A percentile compares a stretch with the other conserved stretches of the same genome.
phyloP scores from a whole-genome alignment of 495 filamentous ascomycete genomes.

The Penicillium fimorum region DNA sequence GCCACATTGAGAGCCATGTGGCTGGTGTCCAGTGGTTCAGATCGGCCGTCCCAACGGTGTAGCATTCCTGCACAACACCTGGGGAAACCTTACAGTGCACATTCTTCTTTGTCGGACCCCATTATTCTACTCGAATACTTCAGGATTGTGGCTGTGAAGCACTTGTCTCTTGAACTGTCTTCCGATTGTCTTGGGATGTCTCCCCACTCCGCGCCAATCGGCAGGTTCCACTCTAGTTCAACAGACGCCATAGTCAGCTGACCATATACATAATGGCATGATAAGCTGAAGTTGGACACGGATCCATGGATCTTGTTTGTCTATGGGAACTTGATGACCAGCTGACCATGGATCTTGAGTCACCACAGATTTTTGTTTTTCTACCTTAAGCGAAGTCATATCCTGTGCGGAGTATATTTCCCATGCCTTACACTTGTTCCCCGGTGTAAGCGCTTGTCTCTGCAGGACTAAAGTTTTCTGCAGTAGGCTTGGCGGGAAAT shows the following conservation, averaged over 20 bases:
- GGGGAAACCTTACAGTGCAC: not conserved
- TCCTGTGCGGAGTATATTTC: not conserved
- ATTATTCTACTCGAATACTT: not conserved
- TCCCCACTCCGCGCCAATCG: slow-evolving; percentile 10
- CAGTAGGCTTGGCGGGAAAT: slow-evolving; percentile 6
- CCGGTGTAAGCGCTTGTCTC: slow-evolving; percentile 6
- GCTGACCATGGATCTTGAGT: slow-evolving; percentile 12
- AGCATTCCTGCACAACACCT: not conserved
- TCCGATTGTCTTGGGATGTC: slow-evolving; percentile 4
- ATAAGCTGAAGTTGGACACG: slow-evolving; percentile 6
- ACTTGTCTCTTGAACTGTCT: slow-evolving; percentile 1
- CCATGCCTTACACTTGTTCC: slow-evolving; percentile 1
- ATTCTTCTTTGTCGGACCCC: not conserved
- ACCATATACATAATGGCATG: slow-evolving; percentile 6
- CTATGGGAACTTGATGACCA: slow-evolving; percentile 1
- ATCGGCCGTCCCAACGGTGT: slow-evolving; percentile 2
- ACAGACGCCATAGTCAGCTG: slow-evolving; percentile 11
- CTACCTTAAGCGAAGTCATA: not conserved
- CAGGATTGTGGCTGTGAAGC: slow-evolving; percentile 6
- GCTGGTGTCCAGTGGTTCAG: slow-evolving; percentile 5
- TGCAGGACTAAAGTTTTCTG: not conserved
- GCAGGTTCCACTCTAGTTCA: slow-evolving; percentile 9
- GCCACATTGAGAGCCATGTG: slow-evolving; percentile 10
- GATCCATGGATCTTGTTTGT: slow-evolving; percentile 7
- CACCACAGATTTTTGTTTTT: not conserved